Conservation (phyloP, 1,139 yeast genomes). For the Pichia sp. region DNA sequence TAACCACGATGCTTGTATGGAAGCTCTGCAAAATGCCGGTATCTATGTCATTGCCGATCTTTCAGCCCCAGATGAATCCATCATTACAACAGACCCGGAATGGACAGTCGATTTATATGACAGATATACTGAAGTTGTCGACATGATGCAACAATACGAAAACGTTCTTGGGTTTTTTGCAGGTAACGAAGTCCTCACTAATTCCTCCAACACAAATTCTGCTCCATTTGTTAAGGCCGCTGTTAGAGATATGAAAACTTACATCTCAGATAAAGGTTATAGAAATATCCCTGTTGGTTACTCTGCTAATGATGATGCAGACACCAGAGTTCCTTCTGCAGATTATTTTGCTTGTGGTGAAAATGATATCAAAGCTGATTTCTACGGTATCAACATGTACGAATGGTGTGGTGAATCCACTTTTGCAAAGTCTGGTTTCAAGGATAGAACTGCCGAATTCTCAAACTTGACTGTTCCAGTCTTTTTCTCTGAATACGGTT, state of each 20-base stretch:
- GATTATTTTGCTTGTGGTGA: constrained; percentile 75
- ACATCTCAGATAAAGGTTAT: constrained; percentile 52
- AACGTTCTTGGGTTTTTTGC: constrained; percentile 77
- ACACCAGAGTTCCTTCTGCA: constrained; percentile 60
- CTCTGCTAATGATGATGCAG: constrained; percentile 69
- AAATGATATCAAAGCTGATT: constrained; percentile 63
- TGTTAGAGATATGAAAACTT: constrained; percentile 64
- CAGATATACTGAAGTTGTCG: constrained; percentile 58
- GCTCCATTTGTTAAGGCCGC: constrained; percentile 82
- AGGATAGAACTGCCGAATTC: constrained; percentile 66
- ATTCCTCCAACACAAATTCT: constrained; percentile 58
- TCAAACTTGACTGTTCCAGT: constrained; percentile 58
- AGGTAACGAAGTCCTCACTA: constrained; percentile 75
- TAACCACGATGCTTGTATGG: constrained; percentile 66
- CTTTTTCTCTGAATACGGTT: constrained; percentile 79
- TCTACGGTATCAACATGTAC: constrained; percentile 92
- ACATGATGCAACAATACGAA: constrained; percentile 56
- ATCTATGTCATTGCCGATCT: constrained; percentile 73
- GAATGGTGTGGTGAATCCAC: constrained; percentile 87
- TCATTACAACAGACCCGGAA: constrained; percentile 53
- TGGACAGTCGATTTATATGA: constrained; percentile 58
- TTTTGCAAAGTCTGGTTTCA: constrained; percentile 62
- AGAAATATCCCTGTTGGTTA: constrained; percentile 74
- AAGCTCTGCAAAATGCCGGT: constrained; percentile 61
- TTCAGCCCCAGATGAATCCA: constrained; percentile 59